Conservation (phyloP, 2,329 filamentous ascomycete genomes). For the Fusarium euwallaceae region DNA sequence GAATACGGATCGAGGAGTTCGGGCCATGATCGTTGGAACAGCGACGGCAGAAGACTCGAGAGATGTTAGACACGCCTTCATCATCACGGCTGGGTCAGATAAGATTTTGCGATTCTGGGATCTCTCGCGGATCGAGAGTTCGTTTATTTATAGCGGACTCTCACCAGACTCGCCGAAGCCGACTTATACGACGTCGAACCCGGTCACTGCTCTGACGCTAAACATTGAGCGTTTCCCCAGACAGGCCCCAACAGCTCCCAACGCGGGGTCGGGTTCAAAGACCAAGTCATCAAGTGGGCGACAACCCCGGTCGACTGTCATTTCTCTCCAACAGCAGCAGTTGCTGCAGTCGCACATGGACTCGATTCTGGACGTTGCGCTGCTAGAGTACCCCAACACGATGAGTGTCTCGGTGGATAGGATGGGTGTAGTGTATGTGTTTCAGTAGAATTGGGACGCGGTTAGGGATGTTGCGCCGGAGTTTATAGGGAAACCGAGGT, state of each 20-base stretch:
- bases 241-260: constrained; percentile 50
- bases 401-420: constrained; percentile 95
- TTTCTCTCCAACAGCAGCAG: constrained; percentile 88
- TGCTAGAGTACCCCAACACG: constrained; percentile 89
- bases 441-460: constrained; percentile 57
- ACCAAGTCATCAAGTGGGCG: constrained; percentile 51
- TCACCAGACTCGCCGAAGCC: constrained; percentile 78
- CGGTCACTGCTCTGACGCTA: constrained; percentile 72
- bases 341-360: constrained; percentile 89
- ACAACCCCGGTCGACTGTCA: constrained; percentile 82
- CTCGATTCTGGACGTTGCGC: constrained; percentile 86
- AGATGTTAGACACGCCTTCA: constrained; percentile 83
- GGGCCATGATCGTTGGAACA: constrained; percentile 79
- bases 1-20: constrained; percentile 75
- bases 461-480: constrained; percentile 7
- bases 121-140: constrained; percentile 80
- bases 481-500: constrained; percentile 16
- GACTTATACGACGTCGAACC: constrained; percentile 76
- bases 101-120: constrained; percentile 97
- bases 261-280: constrained; percentile 49
- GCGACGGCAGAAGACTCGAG: constrained; percentile 78
- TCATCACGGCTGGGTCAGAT: constrained; percentile 90
- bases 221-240: constrained; percentile 73
- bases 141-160: constrained; percentile 83
- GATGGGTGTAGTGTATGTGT: constrained; percentile 90